Conservation (phyloP, 495 filamentous ascomycete species). For the Hapsidospora chrysogenum region DNA sequence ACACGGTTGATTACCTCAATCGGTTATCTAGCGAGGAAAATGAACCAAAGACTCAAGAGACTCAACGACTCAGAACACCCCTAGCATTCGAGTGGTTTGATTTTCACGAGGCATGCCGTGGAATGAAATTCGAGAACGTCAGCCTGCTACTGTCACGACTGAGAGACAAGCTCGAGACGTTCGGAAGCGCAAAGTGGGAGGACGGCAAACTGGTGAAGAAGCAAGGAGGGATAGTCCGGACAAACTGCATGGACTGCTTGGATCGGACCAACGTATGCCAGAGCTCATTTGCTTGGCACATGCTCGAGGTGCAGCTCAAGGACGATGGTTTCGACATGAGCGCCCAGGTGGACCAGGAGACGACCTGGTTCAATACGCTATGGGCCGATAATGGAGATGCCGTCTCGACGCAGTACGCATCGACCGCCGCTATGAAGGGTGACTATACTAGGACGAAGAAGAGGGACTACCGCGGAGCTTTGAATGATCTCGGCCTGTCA, state of each 20-base stretch:
- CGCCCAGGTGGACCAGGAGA: constrained; percentile 50
- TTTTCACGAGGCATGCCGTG: constrained; percentile 76
- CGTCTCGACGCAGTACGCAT: constrained; percentile 62
- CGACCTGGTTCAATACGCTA: constrained; percentile 80
- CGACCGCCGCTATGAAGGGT: constrained; percentile 83
- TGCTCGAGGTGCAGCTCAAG: constrained; percentile 59
- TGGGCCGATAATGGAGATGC: constrained; percentile 92
- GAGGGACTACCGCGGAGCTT: constrained; percentile 75
- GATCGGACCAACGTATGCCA: constrained; percentile 90
- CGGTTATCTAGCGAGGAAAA: constrained; percentile 32
- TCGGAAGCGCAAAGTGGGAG: constrained; percentile 45
- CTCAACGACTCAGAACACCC: background rate
- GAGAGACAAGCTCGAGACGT: constrained; percentile 40
- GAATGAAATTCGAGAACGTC: constrained; percentile 96
- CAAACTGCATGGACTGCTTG: constrained; percentile 96
- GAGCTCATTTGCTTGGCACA: constrained; percentile 62
- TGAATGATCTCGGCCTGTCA: constrained; percentile 86
- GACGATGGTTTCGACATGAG: constrained; percentile 57
- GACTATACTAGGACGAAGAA: constrained; percentile 87
- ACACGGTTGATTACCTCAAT: constrained; percentile 43
- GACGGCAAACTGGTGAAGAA: constrained; percentile 26
- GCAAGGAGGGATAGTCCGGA: constrained; percentile 66
- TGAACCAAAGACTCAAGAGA: constrained; percentile 16
- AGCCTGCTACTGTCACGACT: constrained; percentile 55
- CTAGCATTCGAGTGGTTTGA: constrained; percentile 79